These are phyloP conservation scores for Cladobotryum protrusum DNA, from an alignment of 2,329 filamentous ascomycete species.

Conservation along the genomic window DNA sequence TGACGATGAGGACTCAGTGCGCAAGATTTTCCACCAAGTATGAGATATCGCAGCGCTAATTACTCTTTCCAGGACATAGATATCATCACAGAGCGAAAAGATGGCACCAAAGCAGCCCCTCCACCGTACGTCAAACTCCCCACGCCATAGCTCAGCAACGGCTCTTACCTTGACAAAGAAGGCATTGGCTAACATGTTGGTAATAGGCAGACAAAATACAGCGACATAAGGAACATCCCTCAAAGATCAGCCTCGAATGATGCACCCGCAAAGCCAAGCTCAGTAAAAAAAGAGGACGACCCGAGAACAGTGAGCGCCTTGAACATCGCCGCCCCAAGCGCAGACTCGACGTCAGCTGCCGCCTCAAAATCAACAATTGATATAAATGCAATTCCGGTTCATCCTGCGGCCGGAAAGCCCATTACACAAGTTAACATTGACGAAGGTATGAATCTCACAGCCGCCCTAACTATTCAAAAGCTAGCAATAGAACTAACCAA, in stretches of 20 bases:
- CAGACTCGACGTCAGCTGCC: constrained; percentile 53
- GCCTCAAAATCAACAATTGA: constrained; percentile 78
- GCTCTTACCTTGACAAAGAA: neutral
- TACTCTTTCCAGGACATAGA: constrained; percentile 50
- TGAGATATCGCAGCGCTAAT: neutral
- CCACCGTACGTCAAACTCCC: constrained; percentile 42
- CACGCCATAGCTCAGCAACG: neutral
- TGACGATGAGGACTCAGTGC: constrained; percentile 36
- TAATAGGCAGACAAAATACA: constrained; percentile 53
- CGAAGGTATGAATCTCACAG: constrained; percentile 38
- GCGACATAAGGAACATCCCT: constrained; percentile 59
- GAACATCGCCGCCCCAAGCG: constrained; percentile 37
- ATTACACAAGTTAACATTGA: constrained; percentile 72
- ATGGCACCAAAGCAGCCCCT: constrained; percentile 54
- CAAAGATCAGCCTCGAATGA: constrained; percentile 52
- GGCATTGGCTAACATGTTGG: neutral
- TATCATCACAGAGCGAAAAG: constrained; percentile 62
- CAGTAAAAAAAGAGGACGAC: constrained; percentile 41
- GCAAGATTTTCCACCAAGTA: neutral
- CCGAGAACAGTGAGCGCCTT: constrained; percentile 24
- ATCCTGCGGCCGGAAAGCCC: constrained; percentile 74
- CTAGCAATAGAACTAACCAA: constrained; percentile 11
- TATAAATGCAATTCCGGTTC: constrained; percentile 73
- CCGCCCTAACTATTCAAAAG: neutral
- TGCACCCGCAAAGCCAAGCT: constrained; percentile 37